A percentile compares a stretch with the other conserved stretches of the same genome.
Evolutionary conservation across 331 rosid species (phyloP).

Genomic region (Malus hybrid): DNA sequence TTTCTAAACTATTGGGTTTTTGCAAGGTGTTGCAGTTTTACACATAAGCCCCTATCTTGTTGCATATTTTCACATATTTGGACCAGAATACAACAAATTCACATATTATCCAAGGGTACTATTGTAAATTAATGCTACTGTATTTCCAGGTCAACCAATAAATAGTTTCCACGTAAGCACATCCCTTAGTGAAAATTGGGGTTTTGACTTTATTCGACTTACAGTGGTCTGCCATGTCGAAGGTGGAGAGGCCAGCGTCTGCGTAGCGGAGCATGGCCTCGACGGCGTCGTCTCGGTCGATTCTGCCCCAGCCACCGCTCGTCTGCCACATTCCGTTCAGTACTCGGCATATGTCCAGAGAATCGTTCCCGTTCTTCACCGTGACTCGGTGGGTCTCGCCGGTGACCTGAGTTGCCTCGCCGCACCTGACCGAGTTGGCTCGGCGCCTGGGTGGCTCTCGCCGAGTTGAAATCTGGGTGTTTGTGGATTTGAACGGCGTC

Average conservation of each 20-base stretch:
- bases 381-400: constrained; percentile 47
- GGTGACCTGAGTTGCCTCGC: constrained; percentile 22
- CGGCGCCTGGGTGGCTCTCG: background rate
- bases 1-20: background rate
- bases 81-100: too few species aligned
- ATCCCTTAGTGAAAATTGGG: background rate
- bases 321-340: constrained; percentile 94
- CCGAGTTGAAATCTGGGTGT: background rate
- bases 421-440: constrained; percentile 3
- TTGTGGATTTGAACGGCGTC: constrained; percentile 24
- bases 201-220: background rate
- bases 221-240: constrained; percentile 98
- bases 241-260: constrained; percentile 79
- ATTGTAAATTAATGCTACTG: background rate
- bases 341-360: constrained; percentile 61
- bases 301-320: constrained; percentile 84
- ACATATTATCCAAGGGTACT: background rate
- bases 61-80: too few species aligned
- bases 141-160: background rate
- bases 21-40: background rate
- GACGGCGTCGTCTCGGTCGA: constrained; percentile 73
- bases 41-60: background rate
- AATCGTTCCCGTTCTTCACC: constrained; percentile 53
- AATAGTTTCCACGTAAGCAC: background rate
- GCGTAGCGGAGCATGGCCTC: constrained; percentile 86